Conservation (phyloP, 2,329 filamentous ascomycete genomes). For the Colletotrichum eleusines region DNA sequence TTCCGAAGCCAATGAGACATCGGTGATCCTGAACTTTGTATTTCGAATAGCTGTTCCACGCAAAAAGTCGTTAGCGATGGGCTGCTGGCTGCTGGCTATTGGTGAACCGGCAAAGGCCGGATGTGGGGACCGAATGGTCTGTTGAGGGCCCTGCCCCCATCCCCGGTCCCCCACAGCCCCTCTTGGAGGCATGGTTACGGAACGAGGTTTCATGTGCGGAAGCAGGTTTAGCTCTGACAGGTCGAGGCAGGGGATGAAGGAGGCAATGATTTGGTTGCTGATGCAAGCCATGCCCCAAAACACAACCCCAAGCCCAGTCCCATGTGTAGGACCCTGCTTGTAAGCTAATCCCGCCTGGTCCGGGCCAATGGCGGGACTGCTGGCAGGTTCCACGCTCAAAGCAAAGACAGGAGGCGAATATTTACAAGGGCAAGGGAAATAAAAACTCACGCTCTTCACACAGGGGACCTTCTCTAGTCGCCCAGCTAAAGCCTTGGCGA, state of each 20-base stretch:
- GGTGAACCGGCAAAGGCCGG: conserved; percentile 21
- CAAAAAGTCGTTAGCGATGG: conserved; percentile 46
- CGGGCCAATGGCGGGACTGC: conserved; percentile 17
- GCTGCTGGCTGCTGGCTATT: conserved; percentile 21
- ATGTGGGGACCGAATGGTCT: conserved; percentile 30
- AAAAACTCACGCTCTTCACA: conserved; percentile 91
- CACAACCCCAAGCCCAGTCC: conserved; percentile 29
- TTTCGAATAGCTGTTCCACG: conserved; percentile 84
- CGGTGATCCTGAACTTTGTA: conserved; percentile 96
- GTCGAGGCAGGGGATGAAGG: conserved; percentile 18
- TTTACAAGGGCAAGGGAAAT: conserved; percentile 39
- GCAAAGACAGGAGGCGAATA: conserved; percentile 30
- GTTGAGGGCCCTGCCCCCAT: conserved; percentile 32
- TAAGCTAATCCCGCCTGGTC: conserved; percentile 24
- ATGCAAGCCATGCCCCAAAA: conserved; percentile 36
- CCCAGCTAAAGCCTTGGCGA: conserved; percentile 97
- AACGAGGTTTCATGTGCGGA: conserved; percentile 33
- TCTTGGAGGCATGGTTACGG: conserved; percentile 22
- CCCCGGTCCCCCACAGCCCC: conserved; percentile 32
- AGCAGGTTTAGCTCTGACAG: conserved; percentile 30
- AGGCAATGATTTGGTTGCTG: conserved; percentile 23
- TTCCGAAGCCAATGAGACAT: conserved; percentile 86
- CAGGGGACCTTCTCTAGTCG: conserved; percentile 91
- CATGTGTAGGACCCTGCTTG: conserved; percentile 31
- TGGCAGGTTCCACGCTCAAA: conserved; percentile 24